Evolutionary conservation across 768 basidiomycete species (phyloP).

Genomic region (Tricholomella constricta): DNA sequence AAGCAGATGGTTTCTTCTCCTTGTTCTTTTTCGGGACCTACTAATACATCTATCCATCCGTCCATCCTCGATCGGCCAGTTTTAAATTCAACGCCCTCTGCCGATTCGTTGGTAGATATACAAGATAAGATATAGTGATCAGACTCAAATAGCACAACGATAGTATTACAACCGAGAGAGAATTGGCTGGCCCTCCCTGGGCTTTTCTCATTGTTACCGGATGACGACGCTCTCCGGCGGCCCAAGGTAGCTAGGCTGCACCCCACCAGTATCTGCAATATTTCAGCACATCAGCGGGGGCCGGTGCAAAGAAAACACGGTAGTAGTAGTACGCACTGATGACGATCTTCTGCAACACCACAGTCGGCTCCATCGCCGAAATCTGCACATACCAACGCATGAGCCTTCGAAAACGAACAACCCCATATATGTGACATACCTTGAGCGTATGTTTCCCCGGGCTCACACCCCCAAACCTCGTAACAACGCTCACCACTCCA

Average conservation of each 20-base stretch:
- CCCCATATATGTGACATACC: conserved; percentile 29
- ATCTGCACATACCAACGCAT: conserved; percentile 32
- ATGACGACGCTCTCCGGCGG: conserved; percentile 56
- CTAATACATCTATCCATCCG: no score
- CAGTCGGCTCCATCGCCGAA: conserved; percentile 59
- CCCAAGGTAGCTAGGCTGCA: conserved; percentile 59
- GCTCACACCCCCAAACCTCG: conserved; percentile 38
- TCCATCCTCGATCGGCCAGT: no score
- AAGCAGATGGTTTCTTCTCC: no score
- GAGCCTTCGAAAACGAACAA: not conserved
- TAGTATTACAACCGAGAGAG: no score
- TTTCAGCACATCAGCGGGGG: not conserved
- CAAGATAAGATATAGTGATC: no score
- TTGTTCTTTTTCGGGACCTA: no score
- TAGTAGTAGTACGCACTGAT: conserved; percentile 41
- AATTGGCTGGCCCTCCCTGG: no score
- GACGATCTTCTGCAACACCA: conserved; percentile 63
- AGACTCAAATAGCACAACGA: no score
- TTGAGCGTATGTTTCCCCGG: conserved; percentile 64
- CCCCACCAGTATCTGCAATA: conserved; percentile 53
- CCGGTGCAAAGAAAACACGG: not conserved
- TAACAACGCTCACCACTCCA: conserved; percentile 43
- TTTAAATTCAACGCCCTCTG: no score
- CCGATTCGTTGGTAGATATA: no score
- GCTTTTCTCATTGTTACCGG: conserved; percentile 13